A percentile compares a stretch with the other conserved stretches of the same genome.
Conservation (phyloP, 805 yeast genomes). For the Cyberlindnera sargentensis region DNA sequence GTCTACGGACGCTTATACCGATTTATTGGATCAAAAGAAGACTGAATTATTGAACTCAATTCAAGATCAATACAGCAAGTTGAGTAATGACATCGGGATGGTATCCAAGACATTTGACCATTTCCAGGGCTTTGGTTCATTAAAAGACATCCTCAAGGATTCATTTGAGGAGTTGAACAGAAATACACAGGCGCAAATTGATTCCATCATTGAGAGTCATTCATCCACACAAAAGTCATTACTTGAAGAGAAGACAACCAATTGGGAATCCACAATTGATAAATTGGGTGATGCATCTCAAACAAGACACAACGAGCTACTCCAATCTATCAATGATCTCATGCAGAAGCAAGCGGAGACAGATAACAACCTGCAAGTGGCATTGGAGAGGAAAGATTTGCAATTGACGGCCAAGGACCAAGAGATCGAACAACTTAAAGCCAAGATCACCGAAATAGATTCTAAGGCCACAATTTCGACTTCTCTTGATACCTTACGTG, state of each 20-base stretch:
- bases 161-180: neutral
- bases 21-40: neutral
- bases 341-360: neutral
- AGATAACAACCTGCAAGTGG: neutral
- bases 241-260: neutral
- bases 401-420: constrained; percentile 13
- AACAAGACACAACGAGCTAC: neutral
- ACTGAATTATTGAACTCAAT: neutral
- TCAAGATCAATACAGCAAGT: neutral
- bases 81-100: neutral
- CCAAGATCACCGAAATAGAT: constrained; percentile 5
- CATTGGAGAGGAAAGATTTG: constrained; percentile 6
- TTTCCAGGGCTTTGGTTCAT: neutral
- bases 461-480: neutral
- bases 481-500: constrained; percentile 12
- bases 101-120: neutral
- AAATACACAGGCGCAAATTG: neutral
- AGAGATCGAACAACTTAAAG: constrained; percentile 12
- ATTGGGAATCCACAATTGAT: neutral
- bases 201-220: neutral
- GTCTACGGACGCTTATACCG: neutral
- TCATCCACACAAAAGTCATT: neutral
- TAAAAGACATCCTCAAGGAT: neutral
- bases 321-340: neutral
- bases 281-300: neutral